phyloP scores from a whole-genome alignment of 805 yeast species.

The Candida jianshihensis region DNA sequence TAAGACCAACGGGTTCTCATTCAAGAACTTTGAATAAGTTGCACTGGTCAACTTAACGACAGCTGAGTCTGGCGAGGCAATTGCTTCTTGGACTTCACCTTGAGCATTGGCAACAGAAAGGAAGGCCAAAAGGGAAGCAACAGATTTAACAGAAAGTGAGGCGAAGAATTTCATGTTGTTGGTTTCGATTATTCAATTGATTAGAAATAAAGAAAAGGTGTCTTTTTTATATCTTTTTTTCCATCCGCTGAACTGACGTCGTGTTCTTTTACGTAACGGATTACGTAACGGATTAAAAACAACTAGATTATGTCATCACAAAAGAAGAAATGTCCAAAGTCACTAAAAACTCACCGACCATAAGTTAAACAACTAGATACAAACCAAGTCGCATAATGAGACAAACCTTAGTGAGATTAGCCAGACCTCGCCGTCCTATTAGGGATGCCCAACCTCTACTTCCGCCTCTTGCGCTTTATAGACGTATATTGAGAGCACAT shows the following conservation, averaged over 20 bases:
- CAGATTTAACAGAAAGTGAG: conserved; percentile 27
- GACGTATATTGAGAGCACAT: conserved; percentile 81
- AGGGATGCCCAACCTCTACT: conserved; percentile 42
- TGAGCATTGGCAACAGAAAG: conserved; percentile 26
- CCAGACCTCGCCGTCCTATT: conserved; percentile 12
- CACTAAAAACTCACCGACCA: too few species aligned
- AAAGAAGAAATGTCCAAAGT: too few species aligned
- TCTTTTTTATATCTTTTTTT: too few species aligned
- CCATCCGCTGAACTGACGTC: too few species aligned
- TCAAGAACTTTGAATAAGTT: conserved; percentile 58
- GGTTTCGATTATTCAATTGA: background rate
- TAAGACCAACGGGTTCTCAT: conserved; percentile 68
- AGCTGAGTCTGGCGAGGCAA: conserved; percentile 77
- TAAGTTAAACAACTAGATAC: background rate
- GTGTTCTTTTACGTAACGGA: too few species aligned
- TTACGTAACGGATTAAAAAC: too few species aligned
- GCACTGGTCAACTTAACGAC: conserved; percentile 73
- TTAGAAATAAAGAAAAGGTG: too few species aligned
- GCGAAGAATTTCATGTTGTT: conserved; percentile 31
- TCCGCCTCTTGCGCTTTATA: conserved; percentile 77
- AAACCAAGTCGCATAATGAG: conserved; percentile 8
- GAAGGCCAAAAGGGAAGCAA: conserved; percentile 35
- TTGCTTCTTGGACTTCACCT: conserved; percentile 52
- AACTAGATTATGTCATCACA: too few species aligned
- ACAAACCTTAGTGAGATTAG: conserved; percentile 8